phyloP scores from a whole-genome alignment of 192 early-diverging fungal genomes.

The Kickxella alabastrina region DNA sequence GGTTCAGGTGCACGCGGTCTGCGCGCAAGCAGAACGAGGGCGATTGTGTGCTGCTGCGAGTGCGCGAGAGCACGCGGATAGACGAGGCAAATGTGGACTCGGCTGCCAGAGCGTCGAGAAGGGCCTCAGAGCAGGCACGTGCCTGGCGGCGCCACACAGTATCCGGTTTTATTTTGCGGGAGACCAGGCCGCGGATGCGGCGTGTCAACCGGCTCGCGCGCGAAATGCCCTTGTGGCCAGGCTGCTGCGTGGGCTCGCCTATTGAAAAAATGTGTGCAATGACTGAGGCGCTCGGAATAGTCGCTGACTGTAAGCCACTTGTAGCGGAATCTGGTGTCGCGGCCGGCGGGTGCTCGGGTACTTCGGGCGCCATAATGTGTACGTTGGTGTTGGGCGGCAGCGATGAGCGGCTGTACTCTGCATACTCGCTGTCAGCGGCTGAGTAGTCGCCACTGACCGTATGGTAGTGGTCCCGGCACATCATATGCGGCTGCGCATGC shows the following conservation, averaged over 20 bases:
- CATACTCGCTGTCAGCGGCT: slow-evolving; percentile 8
- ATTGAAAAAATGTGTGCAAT: slow-evolving; percentile 34
- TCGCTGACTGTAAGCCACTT: slow-evolving; percentile 5
- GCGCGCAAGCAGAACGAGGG: slow-evolving; percentile 43
- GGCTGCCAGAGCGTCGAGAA: slow-evolving; percentile 13
- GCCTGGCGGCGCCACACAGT: too few relatives aligned
- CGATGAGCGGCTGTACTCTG: background rate
- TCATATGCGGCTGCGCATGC: too few relatives aligned
- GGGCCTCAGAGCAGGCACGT: slow-evolving; percentile 3
- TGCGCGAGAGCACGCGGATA: slow-evolving; percentile 20
- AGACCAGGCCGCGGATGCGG: slow-evolving; percentile 8
- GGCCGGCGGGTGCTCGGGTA: too few relatives aligned
- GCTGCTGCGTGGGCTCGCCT: slow-evolving; percentile 26
- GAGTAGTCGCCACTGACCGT: background rate
- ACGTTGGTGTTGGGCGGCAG: background rate
- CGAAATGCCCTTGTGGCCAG: slow-evolving; percentile 6
- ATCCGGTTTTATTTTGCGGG: slow-evolving; percentile 13
- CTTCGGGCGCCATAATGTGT: too few relatives aligned
- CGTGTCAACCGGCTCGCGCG: slow-evolving; percentile 24
- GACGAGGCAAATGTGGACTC: slow-evolving; percentile 31
- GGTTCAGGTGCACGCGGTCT: slow-evolving; percentile 59
- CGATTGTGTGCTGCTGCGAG: slow-evolving; percentile 17
- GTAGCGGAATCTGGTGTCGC: too few relatives aligned
- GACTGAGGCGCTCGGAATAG: slow-evolving; percentile 19
- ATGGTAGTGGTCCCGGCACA: too few relatives aligned